phyloP scores from a whole-genome alignment of 2,329 filamentous ascomycete species.

The Plenodomus biglobosus region DNA sequence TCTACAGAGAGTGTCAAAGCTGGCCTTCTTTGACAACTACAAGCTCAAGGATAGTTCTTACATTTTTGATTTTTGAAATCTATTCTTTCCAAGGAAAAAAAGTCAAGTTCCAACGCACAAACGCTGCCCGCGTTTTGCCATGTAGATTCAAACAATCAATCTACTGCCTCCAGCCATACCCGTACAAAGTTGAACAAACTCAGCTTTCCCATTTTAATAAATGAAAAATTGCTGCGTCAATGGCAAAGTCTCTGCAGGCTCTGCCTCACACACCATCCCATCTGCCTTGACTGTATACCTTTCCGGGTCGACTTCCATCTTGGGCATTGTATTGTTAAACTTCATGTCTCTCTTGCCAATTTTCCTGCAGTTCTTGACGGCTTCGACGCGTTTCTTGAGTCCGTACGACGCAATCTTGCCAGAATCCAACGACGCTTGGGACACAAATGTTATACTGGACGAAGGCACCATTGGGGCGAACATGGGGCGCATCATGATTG shows the following conservation, averaged over 20 bases:
- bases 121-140: too few species aligned
- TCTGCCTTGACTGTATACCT: constrained; percentile 85
- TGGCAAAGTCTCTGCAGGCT: constrained; percentile 70
- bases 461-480: constrained; percentile 73
- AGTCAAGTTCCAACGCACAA: too few species aligned
- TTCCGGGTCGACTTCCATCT: constrained; percentile 91
- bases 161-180: too few species aligned
- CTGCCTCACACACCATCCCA: constrained; percentile 70
- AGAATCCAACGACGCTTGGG: constrained; percentile 66
- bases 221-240: constrained; percentile 77
- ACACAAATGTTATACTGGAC: constrained; percentile 82
- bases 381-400: constrained; percentile 76
- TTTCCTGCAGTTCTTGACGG: constrained; percentile 73
- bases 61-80: too few species aligned
- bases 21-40: too few species aligned
- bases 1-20: too few species aligned
- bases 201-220: constrained; percentile 57
- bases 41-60: too few species aligned
- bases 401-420: constrained; percentile 72
- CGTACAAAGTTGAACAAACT: too few species aligned
- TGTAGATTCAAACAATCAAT: too few species aligned
- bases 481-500: constrained; percentile 81
- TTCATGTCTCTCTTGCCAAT: constrained; percentile 88
- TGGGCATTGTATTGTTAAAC: constrained; percentile 78
- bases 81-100: too few species aligned